These are phyloP conservation scores for Cyclostephanos invisitatus DNA, from an alignment of 108 stramenopile genomes.

Conservation along the genomic window DNA sequence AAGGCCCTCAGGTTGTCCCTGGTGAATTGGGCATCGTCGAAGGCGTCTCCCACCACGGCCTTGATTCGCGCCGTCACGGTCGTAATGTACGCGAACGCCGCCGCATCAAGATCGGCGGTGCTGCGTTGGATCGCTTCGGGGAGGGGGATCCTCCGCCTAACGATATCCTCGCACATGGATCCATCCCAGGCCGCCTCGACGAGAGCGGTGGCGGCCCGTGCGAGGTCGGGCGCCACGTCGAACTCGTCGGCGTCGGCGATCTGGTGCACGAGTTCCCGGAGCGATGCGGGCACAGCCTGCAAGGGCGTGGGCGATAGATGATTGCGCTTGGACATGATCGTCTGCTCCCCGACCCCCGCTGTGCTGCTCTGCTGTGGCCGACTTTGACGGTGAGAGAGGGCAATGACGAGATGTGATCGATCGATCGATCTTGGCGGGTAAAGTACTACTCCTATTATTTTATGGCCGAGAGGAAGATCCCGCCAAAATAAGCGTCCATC, in stretches of 20 bases:
- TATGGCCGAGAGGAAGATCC: too few species aligned
- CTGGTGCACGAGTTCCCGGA: slow-evolving; percentile 1
- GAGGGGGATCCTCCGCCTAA: background rate
- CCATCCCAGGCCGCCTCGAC: slow-evolving; percentile 4
- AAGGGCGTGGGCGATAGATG: too few species aligned
- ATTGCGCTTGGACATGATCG: too few species aligned
- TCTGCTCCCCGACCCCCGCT: too few species aligned
- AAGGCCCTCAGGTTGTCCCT: background rate
- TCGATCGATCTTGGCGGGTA: too few species aligned
- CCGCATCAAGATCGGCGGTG: background rate
- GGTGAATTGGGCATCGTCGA: background rate
- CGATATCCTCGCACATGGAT: background rate
- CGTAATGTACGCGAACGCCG: background rate
- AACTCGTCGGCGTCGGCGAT: slow-evolving; percentile 4
- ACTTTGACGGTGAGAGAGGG: too few species aligned
- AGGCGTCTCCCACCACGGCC: background rate
- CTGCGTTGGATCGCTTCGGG: background rate
- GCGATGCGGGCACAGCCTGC: slow-evolving; percentile 8
- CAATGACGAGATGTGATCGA: too few species aligned
- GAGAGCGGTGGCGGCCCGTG: background rate
- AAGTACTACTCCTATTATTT: too few species aligned
- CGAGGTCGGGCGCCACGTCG: background rate
- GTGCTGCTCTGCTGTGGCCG: too few species aligned
- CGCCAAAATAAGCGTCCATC: too few species aligned
- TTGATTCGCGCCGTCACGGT: background rate